phyloP scores from a whole-genome alignment of 257 asterid genomes.

The Nicotiana attenuata region DNA sequence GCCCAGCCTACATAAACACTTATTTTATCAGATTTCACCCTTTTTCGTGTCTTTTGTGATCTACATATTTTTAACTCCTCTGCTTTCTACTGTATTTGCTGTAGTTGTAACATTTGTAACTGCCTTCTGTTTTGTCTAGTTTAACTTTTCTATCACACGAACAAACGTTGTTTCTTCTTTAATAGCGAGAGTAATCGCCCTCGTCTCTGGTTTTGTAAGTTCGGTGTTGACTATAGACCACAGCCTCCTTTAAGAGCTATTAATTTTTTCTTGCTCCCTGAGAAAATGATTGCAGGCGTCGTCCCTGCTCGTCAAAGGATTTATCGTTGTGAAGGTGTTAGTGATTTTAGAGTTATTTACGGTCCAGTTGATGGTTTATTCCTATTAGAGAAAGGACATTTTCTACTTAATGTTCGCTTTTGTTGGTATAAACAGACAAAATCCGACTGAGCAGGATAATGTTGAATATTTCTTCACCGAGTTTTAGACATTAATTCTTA shows the following conservation, averaged over 20 bases:
- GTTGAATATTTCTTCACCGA: not conserved
- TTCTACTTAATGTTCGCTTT: not conserved
- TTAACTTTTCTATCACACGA: not conserved
- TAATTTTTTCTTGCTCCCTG: not conserved
- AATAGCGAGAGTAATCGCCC: not conserved
- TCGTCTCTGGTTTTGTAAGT: not conserved
- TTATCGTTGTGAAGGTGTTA: not conserved
- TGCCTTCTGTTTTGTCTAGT: not conserved
- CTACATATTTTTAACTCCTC: not conserved
- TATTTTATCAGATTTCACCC: not conserved
- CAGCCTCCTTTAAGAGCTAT: not conserved
- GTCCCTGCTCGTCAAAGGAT: not conserved
- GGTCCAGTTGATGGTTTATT: not conserved
- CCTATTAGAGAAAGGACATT: not conserved
- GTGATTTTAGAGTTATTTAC: not conserved
- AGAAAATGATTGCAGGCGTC: not conserved
- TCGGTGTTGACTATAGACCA: not conserved
- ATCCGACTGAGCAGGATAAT: not conserved
- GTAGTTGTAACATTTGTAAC: too few relatives aligned
- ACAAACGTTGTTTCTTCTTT: not conserved
- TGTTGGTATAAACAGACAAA: not conserved
- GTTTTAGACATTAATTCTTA: not conserved
- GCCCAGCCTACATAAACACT: not conserved
- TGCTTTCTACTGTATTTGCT: not conserved
- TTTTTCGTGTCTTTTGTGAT: not conserved